Conservation (phyloP, 257 asterid genomes). For the Eustoma russellianum region DNA sequence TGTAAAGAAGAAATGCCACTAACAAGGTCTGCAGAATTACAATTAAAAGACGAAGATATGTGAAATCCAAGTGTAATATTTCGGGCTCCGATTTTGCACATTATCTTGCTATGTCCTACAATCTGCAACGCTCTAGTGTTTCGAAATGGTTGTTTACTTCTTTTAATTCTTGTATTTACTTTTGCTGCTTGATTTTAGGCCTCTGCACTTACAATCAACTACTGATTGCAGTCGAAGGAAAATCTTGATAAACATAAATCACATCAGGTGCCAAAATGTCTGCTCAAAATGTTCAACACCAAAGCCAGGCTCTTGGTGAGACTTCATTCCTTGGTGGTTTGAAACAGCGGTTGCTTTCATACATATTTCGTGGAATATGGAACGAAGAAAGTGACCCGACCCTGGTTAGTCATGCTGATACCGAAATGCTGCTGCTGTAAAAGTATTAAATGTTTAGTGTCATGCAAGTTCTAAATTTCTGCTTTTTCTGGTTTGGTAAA, state of each 20-base stretch:
- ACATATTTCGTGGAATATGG: conserved; percentile 87
- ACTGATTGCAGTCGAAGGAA: conserved; percentile 26
- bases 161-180: neutral
- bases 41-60: too few species aligned
- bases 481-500: neutral
- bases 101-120: too few species aligned
- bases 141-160: too few species aligned
- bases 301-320: conserved; percentile 27
- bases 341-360: conserved; percentile 91
- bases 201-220: conserved; percentile 9
- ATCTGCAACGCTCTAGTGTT: too few species aligned
- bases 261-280: conserved; percentile 23
- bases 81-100: too few species aligned
- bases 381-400: conserved; percentile 77
- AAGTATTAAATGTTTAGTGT: neutral
- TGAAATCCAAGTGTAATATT: too few species aligned
- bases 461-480: neutral
- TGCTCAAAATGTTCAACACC: conserved; percentile 40
- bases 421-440: conserved; percentile 3
- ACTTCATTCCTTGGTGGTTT: conserved; percentile 67
- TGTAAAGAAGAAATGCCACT: too few species aligned
- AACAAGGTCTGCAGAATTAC: too few species aligned
- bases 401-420: conserved; percentile 39
- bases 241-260: conserved; percentile 36
- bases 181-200: conserved; percentile 7